phyloP scores from a whole-genome alignment of 192 early-diverging fungal genomes.

The Coemansia sp. region DNA sequence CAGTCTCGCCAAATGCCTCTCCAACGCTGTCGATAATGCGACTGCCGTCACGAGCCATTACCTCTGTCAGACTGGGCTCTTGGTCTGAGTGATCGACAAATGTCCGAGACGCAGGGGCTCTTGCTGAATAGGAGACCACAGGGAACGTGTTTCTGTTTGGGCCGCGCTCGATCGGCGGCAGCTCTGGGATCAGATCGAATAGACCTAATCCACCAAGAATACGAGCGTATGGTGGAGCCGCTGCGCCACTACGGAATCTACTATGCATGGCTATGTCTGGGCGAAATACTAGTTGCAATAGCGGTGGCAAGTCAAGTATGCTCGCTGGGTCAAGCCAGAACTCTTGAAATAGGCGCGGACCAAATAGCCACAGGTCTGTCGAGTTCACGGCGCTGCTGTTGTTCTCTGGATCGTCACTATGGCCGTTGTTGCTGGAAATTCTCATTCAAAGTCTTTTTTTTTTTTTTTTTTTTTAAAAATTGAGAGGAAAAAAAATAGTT shows the following conservation, averaged over 20 bases:
- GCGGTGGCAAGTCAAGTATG: not conserved
- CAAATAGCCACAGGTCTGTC: not conserved
- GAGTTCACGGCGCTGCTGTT: not conserved
- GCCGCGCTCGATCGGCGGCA: conserved; percentile 2
- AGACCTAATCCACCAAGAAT: conserved; percentile 40
- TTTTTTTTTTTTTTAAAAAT: not conserved
- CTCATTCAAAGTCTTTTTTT: not conserved
- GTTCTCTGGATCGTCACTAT: not conserved
- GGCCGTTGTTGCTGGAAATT: conserved; percentile 3
- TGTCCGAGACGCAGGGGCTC: not conserved
- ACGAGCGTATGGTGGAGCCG: conserved; percentile 44
- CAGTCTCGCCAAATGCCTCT: conserved; percentile 45
- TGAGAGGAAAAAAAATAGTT: not conserved
- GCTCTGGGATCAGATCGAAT: conserved; percentile 34
- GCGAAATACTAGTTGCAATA: not conserved
- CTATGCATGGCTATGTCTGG: not conserved
- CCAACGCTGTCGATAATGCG: conserved; percentile 32
- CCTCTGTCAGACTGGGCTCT: conserved; percentile 5
- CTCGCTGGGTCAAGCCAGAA: not conserved
- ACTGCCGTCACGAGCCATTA: conserved; percentile 21
- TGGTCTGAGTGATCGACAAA: not conserved
- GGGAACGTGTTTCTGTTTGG: conserved; percentile 28
- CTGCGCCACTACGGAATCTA: not conserved
- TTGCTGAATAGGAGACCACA: conserved; percentile 25
- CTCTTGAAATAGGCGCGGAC: not conserved